These are phyloP conservation scores for Wickerhamiella qilinensis DNA, from an alignment of 805 yeast genomes.

Conservation along the genomic window DNA sequence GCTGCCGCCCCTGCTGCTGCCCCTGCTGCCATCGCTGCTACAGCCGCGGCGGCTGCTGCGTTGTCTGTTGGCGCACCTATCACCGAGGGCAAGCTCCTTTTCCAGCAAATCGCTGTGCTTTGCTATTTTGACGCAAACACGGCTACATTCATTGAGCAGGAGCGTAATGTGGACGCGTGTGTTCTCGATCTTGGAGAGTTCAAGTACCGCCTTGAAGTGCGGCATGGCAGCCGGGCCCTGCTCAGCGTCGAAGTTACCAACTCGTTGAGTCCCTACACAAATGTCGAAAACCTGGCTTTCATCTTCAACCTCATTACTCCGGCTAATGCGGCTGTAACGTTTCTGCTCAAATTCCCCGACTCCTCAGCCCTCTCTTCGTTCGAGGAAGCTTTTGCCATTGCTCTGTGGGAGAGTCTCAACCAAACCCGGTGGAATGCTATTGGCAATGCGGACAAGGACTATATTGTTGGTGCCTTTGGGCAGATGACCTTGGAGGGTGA, in stretches of 20 bases:
- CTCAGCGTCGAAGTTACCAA: conserved; percentile 30
- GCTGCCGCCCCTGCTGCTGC: conserved; percentile 1
- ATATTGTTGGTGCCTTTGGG: conserved; percentile 38
- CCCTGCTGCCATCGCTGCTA: neutral
- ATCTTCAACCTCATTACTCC: conserved; percentile 42
- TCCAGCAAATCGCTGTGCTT: conserved; percentile 24
- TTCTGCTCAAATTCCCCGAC: conserved; percentile 40
- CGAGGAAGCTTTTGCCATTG: conserved; percentile 34
- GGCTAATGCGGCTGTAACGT: conserved; percentile 33
- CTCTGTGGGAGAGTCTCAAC: conserved; percentile 48
- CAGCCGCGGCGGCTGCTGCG: neutral
- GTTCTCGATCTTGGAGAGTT: conserved; percentile 34
- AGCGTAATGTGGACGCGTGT: conserved; percentile 20
- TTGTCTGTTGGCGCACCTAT: neutral
- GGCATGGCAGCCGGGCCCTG: conserved; percentile 15
- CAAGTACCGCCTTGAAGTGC: conserved; percentile 37
- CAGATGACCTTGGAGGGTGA: conserved; percentile 25
- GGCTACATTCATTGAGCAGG: conserved; percentile 32
- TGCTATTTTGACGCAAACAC: conserved; percentile 40
- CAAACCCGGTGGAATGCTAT: conserved; percentile 31
- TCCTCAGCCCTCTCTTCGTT: conserved; percentile 30
- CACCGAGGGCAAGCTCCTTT: conserved; percentile 11
- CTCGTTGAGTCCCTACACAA: conserved; percentile 50
- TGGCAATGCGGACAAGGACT: conserved; percentile 34
- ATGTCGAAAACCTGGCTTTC: conserved; percentile 39